These are phyloP conservation scores for Lobosporangium transversale DNA, from an alignment of 192 early-diverging fungal species.

Conservation along the genomic window DNA sequence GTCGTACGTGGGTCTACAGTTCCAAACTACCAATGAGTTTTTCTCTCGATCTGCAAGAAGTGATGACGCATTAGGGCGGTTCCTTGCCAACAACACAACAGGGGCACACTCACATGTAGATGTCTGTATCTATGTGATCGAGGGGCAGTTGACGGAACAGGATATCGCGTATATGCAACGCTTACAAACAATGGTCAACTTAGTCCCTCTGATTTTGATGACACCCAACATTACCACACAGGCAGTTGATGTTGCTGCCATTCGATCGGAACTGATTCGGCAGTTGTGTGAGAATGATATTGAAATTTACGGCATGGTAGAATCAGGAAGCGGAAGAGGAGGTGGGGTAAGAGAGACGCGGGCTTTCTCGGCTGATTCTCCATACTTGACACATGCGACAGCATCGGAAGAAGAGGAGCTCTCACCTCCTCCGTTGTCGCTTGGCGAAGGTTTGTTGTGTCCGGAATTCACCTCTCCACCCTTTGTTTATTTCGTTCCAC, in stretches of 20 bases:
- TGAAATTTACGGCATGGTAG: slow-evolving; percentile 23
- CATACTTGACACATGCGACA: background rate
- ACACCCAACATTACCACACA: background rate
- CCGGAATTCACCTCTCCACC: slow-evolving; percentile 17
- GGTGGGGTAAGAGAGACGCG: too few relatives aligned
- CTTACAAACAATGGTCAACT: slow-evolving; percentile 32
- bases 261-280: slow-evolving; percentile 10
- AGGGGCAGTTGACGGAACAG: slow-evolving; percentile 16
- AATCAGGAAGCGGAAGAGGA: too few relatives aligned
- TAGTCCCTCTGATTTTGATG: slow-evolving; percentile 19
- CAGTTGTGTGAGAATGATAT: slow-evolving; percentile 20
- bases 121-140: slow-evolving; percentile 28
- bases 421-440: slow-evolving; percentile 11
- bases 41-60: slow-evolving; percentile 28
- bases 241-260: background rate
- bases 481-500: slow-evolving; percentile 8
- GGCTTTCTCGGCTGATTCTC: background rate
- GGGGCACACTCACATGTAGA: slow-evolving; percentile 45
- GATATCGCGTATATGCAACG: slow-evolving; percentile 26
- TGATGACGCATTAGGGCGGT: slow-evolving; percentile 39
- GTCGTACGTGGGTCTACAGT: slow-evolving; percentile 31
- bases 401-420: slow-evolving; percentile 11
- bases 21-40: slow-evolving; percentile 35
- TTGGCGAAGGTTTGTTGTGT: background rate
- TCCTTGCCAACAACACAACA: slow-evolving; percentile 39